phyloP scores from a whole-genome alignment of 2,329 filamentous ascomycete genomes.

The Mollisia scopiformis region DNA sequence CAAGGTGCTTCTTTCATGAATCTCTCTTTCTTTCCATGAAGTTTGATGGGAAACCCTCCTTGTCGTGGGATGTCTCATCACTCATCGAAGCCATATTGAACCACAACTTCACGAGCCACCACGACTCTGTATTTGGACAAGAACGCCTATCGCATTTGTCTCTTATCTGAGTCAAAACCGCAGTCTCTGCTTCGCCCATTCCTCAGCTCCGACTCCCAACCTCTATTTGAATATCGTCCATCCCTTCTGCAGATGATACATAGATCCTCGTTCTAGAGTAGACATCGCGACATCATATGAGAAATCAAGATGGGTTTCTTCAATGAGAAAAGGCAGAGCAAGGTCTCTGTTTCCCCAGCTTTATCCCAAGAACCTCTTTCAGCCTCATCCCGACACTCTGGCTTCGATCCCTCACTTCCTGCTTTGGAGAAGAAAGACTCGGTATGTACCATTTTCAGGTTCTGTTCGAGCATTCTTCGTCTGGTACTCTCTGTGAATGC shows the following conservation, averaged over 20 bases:
- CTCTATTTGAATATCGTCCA: not conserved
- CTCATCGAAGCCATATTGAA: not conserved
- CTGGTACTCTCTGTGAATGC: not conserved
- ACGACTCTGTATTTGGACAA: not conserved
- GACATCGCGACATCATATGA: too few relatives aligned
- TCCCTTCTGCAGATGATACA: too few relatives aligned
- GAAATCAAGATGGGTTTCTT: conserved; percentile 18
- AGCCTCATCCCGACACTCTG: conserved; percentile 1
- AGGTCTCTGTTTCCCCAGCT: conserved; percentile 48
- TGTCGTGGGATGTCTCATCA: not conserved
- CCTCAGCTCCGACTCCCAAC: not conserved
- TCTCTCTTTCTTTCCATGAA: not conserved
- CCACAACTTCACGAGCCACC: not conserved
- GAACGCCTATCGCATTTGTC: not conserved
- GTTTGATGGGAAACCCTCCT: not conserved
- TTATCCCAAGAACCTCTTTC: conserved; percentile 5
- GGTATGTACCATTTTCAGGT: conserved; percentile 3
- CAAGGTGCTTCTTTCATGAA: not conserved
- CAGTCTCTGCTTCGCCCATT: not conserved
- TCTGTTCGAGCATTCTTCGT: not conserved
- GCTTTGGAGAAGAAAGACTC: conserved; percentile 20
- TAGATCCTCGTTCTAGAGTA: too few relatives aligned
- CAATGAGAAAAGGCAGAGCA: conserved; percentile 31
- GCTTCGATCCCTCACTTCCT: conserved; percentile 4
- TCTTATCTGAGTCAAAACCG: not conserved